phyloP scores from a whole-genome alignment of 2,329 filamentous ascomycete genomes.

The Tolypocladium endophyticum region DNA sequence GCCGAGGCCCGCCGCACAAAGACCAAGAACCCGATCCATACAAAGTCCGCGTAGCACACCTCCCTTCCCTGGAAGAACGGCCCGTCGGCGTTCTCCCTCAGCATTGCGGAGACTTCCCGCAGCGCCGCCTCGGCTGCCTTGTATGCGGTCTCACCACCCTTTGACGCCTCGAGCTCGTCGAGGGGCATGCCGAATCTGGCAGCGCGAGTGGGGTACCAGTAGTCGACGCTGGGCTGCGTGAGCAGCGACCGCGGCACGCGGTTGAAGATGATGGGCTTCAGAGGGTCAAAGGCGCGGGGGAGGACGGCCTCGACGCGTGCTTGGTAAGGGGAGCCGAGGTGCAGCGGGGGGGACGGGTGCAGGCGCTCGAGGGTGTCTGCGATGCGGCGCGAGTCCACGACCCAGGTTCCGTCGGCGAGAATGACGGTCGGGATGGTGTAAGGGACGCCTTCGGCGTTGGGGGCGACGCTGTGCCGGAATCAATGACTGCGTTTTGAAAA shows the following conservation, averaged over 20 bases:
- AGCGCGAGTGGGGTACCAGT: neutral
- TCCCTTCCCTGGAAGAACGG: constrained; percentile 50
- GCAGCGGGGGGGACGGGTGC: neutral
- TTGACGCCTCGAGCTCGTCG: neutral
- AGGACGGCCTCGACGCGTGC: neutral
- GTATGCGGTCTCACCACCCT: neutral
- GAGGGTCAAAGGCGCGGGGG: neutral
- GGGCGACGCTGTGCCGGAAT: neutral
- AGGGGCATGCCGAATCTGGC: neutral
- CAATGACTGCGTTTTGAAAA: neutral
- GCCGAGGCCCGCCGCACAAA: neutral
- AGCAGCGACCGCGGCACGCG: neutral
- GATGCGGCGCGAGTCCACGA: neutral
- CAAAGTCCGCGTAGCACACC: constrained; percentile 3
- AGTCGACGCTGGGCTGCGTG: neutral
- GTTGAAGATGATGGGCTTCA: neutral
- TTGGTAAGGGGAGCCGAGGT: neutral
- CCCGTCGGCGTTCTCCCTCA: constrained; percentile 41
- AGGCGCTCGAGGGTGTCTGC: neutral
- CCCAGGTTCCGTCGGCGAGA: neutral
- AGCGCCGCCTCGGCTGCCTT: neutral
- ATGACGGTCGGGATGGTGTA: neutral
- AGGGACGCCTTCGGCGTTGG: neutral
- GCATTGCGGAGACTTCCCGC: neutral
- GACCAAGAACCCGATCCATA: neutral